phyloP scores from a whole-genome alignment of 495 filamentous ascomycete genomes.

The Choiromyces venosus region DNA sequence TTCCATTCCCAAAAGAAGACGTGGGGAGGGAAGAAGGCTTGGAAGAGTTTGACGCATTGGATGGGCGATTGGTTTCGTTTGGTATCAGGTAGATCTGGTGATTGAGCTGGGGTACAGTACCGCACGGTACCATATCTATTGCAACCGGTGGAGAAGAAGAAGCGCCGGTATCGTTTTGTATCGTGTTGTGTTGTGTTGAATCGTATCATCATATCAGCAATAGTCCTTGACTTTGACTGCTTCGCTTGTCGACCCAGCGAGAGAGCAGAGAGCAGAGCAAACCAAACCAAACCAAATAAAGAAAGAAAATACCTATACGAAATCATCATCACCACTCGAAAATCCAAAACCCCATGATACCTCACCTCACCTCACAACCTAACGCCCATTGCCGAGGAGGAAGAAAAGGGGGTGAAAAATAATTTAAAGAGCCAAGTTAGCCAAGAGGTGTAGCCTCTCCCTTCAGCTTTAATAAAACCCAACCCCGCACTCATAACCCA shows the following conservation, averaged over 20 bases:
- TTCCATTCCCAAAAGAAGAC: no score
- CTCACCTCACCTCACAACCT: background rate
- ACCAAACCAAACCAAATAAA: background rate
- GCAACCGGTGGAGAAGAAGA: no score
- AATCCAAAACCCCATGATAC: background rate
- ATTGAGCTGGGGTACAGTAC: background rate
- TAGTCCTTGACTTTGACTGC: no score
- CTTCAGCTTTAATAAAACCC: background rate
- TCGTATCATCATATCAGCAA: no score
- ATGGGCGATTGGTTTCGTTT: background rate
- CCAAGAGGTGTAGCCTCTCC: background rate
- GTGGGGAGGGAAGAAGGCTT: background rate
- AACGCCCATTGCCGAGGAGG: background rate
- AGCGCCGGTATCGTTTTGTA: no score
- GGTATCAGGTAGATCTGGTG: background rate
- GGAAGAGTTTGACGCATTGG: background rate
- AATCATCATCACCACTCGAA: background rate
- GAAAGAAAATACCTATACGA: background rate
- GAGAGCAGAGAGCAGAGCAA: background rate
- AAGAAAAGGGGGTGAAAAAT: no score
- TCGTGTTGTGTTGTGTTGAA: background rate
- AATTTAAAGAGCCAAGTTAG: background rate
- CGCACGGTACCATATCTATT: background rate
- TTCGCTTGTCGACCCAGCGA: no score
- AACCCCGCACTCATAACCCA: background rate